phyloP scores from a whole-genome alignment of 2,329 filamentous ascomycete species.

The Botryotinia globosa region DNA sequence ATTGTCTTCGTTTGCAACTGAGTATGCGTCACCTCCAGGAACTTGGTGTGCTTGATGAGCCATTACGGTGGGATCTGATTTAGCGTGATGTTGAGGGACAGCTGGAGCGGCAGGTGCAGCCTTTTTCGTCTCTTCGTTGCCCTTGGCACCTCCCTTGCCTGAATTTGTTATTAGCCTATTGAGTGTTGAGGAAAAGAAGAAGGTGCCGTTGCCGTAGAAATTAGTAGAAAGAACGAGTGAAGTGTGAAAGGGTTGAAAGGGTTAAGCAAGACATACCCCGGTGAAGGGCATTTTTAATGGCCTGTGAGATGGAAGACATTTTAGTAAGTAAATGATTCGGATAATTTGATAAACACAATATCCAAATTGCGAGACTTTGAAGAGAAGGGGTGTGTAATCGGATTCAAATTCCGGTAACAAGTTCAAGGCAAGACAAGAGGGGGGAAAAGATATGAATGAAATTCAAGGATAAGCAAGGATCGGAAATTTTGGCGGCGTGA shows the following conservation, averaged over 20 bases:
- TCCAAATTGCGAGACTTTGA: conserved; percentile 1
- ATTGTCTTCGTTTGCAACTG: conserved; percentile 55
- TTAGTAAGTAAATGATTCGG: conserved; percentile 13
- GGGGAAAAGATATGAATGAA: not conserved
- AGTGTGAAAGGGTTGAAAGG: not conserved
- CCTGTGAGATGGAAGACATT: conserved; percentile 22
- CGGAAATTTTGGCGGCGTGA: not conserved
- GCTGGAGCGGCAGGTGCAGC: conserved; percentile 52
- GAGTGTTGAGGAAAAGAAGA: not conserved
- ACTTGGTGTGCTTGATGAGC: conserved; percentile 51
- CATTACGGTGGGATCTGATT: conserved; percentile 60
- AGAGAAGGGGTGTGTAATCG: not conserved
- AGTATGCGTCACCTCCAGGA: conserved; percentile 57
- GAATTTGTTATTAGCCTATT: not conserved
- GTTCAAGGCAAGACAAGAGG: not conserved
- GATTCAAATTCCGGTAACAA: not conserved
- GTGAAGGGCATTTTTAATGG: conserved; percentile 19
- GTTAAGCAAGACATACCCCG: conserved; percentile 9
- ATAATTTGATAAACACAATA: not conserved
- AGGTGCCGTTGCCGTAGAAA: no score
- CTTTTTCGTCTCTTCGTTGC: conserved; percentile 52
- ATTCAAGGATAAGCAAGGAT: conserved; percentile 8
- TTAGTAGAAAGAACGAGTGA: not conserved
- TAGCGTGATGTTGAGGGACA: conserved; percentile 37
- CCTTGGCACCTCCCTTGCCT: conserved; percentile 44